Evolutionary conservation across 352 stramenopile genomes (phyloP), one percentile per base, ranked within the genome.

Genomic region (Pythium scleroteichum): DNA sequence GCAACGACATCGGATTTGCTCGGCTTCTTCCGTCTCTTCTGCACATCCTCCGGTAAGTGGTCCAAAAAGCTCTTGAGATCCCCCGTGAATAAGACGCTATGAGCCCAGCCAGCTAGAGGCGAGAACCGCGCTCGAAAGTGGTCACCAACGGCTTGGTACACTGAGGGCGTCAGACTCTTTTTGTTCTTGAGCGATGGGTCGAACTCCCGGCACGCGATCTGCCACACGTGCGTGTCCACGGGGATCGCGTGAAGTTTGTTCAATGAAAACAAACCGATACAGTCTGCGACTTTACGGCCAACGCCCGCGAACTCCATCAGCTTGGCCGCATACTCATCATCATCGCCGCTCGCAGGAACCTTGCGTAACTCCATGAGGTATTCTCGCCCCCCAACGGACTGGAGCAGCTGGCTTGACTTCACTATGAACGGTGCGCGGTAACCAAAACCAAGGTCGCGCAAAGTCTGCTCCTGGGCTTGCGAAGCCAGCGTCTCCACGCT

Each of bases 191-290:
- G 53, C 38, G 55, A 59, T 14, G 52, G 39, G 44, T 82, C 75
- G 63, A 87, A 85, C 42, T 89, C 79, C 20, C 79, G 74, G 27
- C 81, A 82, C n/a, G 89, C 88, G 68, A 98, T 97, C 27, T 94
- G 85, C 85, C 89, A 96, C 4, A 98, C 87, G 66, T 98, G 95
- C 16, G 94, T 94, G 71, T 98, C 95, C 6, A 98, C 92, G 13
- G 95, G 94, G 46, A 99, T 97, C 3, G 85, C 76, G 44, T 90
- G 78, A 12, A 82, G 66, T 62, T 96, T 79, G 58, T 94, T 80
- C 12, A 98, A 66, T 8, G 87, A 96, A 69, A 99, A 99, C 0
- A 99, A 75, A 17, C 92, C 92, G 14, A 99, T 85, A 67, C 95
- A 99, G 68, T 99, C 95, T 9, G 95, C 95, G 4, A 98, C 94